Evolutionary conservation across 129 eudicot species (phyloP).

Genomic region (sunflower (Helianthus annuus)): HanXRQr2.0-SUNRISE NC_035441.2:11191351-11191850

Average conservation of each 20-base stretch:
- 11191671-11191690: conserved; percentile 67
- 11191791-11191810: neutral
- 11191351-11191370: too few species aligned
- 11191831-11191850: conserved; percentile 5
- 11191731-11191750: neutral
- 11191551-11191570: too few species aligned
- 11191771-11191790: neutral
- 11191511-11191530: conserved; percentile 35
- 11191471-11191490: conserved; percentile 61
- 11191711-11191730: conserved; percentile 78
- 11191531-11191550: too few species aligned
- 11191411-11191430: conserved; percentile 15
- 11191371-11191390: too few species aligned
- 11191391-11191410: too few species aligned
- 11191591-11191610: too few species aligned
- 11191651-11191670: conserved; percentile 34
- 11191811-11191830: conserved; percentile 8
- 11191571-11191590: too few species aligned
- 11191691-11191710: conserved; percentile 81
- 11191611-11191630: conserved; percentile 29
- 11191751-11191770: neutral
- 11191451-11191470: conserved; percentile 42
- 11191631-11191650: neutral
- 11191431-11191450: conserved; percentile 42
- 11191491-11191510: conserved; percentile 64